A percentile compares a stretch with the other conserved stretches of the same genome.
phyloP scores from a whole-genome alignment of 352 stramenopile species.

The Pythium biforme region DNA sequence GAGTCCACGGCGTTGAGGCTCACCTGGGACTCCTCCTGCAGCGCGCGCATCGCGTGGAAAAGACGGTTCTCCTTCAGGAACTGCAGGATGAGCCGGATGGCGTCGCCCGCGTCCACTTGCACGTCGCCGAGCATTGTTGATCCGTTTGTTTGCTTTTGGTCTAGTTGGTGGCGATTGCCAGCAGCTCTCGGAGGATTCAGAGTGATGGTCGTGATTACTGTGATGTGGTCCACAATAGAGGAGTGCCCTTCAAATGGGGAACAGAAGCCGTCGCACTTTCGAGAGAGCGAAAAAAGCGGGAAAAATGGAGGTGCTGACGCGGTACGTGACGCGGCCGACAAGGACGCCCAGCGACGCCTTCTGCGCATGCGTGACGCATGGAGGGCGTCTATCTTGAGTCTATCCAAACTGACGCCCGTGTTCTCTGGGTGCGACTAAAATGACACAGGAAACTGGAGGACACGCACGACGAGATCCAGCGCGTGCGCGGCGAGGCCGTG shows the following conservation, averaged over 20 bases:
- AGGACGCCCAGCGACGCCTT: not conserved
- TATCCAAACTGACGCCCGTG: too few relatives aligned
- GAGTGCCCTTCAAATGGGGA: not conserved
- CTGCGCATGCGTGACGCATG: too few relatives aligned
- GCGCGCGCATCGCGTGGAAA: slow-evolving; percentile 68
- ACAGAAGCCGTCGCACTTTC: not conserved
- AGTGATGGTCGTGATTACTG: not conserved
- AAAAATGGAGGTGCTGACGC: slow-evolving; percentile 28
- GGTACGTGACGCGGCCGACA: slow-evolving; percentile 11
- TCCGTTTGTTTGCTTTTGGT: too few relatives aligned
- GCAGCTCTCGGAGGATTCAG: not conserved
- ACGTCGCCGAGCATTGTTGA: slow-evolving; percentile 22
- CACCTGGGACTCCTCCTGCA: slow-evolving; percentile 89
- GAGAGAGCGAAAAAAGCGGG: slow-evolving; percentile 9
- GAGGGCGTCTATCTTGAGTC: too few relatives aligned
- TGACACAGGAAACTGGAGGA: slow-evolving; percentile 57
- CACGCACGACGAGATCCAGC: slow-evolving; percentile 60
- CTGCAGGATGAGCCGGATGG: slow-evolving; percentile 90
- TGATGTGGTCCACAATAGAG: slow-evolving; percentile 2
- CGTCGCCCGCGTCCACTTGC: slow-evolving; percentile 72
- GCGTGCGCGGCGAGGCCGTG: slow-evolving; percentile 52
- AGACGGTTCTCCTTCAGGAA: slow-evolving; percentile 92
- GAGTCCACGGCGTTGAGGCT: slow-evolving; percentile 88
- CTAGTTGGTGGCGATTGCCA: not conserved
- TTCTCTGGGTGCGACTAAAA: too few relatives aligned